Evolutionary conservation across 1,284 basidiomycete species (phyloP), one percentile per base, ranked within the genome.

Genomic region (Phellinidium pouzarii): DNA sequence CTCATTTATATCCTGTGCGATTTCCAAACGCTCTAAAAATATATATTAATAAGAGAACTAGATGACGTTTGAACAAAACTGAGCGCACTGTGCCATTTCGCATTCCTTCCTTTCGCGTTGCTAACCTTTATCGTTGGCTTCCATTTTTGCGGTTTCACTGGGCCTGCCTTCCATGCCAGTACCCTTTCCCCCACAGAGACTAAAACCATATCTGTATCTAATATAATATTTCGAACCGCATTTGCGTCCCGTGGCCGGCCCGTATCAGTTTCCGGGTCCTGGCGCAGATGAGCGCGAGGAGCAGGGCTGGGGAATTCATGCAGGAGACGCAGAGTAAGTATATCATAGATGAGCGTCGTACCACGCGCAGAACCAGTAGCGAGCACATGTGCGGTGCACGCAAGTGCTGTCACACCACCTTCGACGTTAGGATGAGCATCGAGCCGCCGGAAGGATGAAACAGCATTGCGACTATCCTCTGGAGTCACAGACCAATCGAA

Each of bases 131-230:
- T 60, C 52, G 64, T 71, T 55, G 62, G 63, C 31, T 34, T 34
- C 31, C 31, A 34, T 38, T 62, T 61, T 58, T 48, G 55, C 56
- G 43, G 49, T 29, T 58, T 57, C 58, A 75, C 68, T 0, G 72
- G 71, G 7, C 79, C 83, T 3, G 81, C 79, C 55, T 77, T 77
- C 84, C 87, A 92, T 1, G 82, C 76, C 60, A 89, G 68, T 3
- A 90, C 76, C 47, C 76, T 71, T 52, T 75, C 77, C 1, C 83
- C 88, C 7, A 87, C 76, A 37, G 72, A 72, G 6, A 80, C 80
- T 31, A 91, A 66, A 26, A 92, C 56, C 12, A 79, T 68, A 38
- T 91, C 83, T 42, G 74, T 71, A 49, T 80, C 76, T 0, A 91
- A 63, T 5, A 86, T 59, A 34, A 94, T 82, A 60, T 80, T 78